Conservation (phyloP, 176 grass and related monocot genomes). For the Oryza brachyantha region DNA sequence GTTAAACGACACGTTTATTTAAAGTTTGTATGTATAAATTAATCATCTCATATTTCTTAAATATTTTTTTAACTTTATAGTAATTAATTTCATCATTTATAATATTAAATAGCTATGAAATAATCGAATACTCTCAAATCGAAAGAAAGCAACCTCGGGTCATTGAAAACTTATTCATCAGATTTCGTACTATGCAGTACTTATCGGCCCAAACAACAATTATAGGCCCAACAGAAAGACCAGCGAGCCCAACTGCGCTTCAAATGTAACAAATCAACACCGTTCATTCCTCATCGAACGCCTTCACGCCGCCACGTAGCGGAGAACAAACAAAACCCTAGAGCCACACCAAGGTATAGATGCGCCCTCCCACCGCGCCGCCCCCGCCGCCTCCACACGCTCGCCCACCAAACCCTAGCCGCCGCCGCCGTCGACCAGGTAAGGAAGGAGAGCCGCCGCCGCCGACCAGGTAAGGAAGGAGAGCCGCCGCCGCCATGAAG, state of each 20-base stretch:
- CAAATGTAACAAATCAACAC: background rate
- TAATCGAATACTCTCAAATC: no score
- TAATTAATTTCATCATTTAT: no score
- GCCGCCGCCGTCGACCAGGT: background rate
- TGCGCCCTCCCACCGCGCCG: background rate
- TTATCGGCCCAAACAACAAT: background rate
- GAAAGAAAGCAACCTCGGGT: no score
- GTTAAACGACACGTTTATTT: no score
- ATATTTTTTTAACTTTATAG: no score
- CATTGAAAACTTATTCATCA: background rate
- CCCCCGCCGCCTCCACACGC: background rate
- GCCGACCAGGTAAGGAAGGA: background rate
- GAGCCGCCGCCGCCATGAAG: slow-evolving; percentile 55
- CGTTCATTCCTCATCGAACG: slow-evolving; percentile 15
- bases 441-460: background rate
- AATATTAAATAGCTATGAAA: no score
- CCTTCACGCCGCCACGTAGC: background rate
- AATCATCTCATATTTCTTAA: no score
- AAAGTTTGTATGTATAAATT: no score
- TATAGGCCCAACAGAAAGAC: background rate
- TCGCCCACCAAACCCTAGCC: slow-evolving; percentile 29
- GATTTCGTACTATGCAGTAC: background rate
- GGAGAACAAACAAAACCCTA: background rate
- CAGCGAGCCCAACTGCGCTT: background rate
- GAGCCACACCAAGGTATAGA: background rate